These are phyloP conservation scores for Deinandra increscens DNA, from an alignment of 129 eudicot species.

Conservation along the genomic window DNA sequence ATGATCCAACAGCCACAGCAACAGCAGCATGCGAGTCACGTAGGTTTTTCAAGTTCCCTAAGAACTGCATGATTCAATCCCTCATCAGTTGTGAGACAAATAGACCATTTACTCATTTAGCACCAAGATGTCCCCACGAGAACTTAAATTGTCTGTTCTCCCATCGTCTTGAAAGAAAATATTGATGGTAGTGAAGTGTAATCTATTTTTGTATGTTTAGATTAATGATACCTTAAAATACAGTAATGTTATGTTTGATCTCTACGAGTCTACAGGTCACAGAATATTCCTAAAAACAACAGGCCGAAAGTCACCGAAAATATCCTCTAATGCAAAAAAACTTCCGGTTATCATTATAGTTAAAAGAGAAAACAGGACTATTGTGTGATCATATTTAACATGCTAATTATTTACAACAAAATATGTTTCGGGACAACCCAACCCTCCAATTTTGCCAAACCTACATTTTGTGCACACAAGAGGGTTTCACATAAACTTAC, in stretches of 20 bases:
- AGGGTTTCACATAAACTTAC: conserved; percentile 31
- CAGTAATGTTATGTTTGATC: not conserved
- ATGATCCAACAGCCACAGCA: conserved; percentile 85
- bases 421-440: not conserved
- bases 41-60: conserved; percentile 86
- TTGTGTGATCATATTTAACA: not conserved
- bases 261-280: too few species aligned
- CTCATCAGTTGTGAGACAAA: too few species aligned
- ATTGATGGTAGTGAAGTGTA: too few species aligned
- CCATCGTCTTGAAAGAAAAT: too few species aligned
- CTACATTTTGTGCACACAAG: not conserved
- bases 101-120: not conserved
- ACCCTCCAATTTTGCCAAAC: not conserved
- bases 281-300: not conserved
- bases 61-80: conserved; percentile 38
- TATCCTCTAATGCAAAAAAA: not conserved
- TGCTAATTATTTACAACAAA: not conserved
- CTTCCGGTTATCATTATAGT: not conserved
- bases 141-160: not conserved
- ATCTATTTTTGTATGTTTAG: not conserved
- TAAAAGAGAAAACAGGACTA: not conserved
- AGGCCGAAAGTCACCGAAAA: not conserved
- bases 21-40: conserved; percentile 94
- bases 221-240: not conserved
- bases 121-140: not conserved